Evolutionary conservation across 306 rosid genomes (phyloP).

Genomic region (Amphicarpaea edgeworthii): DNA sequence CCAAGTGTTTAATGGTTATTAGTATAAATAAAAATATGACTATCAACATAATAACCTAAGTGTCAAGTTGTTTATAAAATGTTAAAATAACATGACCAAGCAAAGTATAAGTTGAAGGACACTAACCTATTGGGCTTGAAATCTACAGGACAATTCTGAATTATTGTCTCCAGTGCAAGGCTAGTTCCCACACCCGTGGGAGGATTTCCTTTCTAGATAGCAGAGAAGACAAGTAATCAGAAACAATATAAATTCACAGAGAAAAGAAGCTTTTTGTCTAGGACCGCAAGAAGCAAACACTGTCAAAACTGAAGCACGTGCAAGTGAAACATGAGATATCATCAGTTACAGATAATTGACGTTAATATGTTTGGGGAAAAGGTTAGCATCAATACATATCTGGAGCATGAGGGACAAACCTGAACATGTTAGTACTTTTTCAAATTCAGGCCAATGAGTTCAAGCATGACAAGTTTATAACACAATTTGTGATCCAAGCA

Average conservation of each 20-base stretch:
- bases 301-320: slow-evolving; percentile 19
- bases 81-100: slow-evolving; percentile 35
- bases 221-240: slow-evolving; percentile 37
- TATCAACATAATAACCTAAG: slow-evolving; percentile 30
- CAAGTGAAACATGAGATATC: slow-evolving; percentile 16
- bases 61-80: slow-evolving; percentile 24
- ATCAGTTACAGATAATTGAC: slow-evolving; percentile 10
- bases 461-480: slow-evolving; percentile 31
- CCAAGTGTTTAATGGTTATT: slow-evolving; percentile 1
- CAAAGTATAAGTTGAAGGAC: slow-evolving; percentile 38
- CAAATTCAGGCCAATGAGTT: slow-evolving; percentile 35
- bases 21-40: slow-evolving; percentile 10
- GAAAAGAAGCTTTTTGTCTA: slow-evolving; percentile 33
- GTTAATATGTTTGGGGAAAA: slow-evolving; percentile 11
- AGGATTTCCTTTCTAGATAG: slow-evolving; percentile 74
- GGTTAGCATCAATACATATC: slow-evolving; percentile 23
- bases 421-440: slow-evolving; percentile 27
- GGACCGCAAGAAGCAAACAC: slow-evolving; percentile 32
- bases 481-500: slow-evolving; percentile 34
- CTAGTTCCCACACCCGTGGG: slow-evolving; percentile 92
- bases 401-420: slow-evolving; percentile 17
- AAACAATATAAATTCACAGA: slow-evolving; percentile 29
- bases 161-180: slow-evolving; percentile 90
- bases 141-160: slow-evolving; percentile 75
- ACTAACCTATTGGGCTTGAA: slow-evolving; percentile 74